Evolutionary conservation across 306 rosid species (phyloP).

Genomic region (Canavalia ensiformis): DNA sequence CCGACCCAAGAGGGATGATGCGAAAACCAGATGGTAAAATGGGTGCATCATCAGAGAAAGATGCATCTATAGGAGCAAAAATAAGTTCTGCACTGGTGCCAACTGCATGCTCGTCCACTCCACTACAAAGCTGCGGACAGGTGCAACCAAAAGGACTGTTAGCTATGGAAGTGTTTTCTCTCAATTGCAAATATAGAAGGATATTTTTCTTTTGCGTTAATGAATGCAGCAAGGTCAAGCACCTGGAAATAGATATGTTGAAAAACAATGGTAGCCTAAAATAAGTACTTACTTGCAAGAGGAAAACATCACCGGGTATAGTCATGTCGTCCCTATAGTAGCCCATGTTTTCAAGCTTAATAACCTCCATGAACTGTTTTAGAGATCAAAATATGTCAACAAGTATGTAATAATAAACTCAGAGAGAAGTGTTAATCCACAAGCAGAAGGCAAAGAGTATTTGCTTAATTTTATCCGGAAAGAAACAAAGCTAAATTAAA

Average conservation of each 20-base stretch:
- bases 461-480: background rate
- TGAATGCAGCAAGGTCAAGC: slow-evolving; percentile 22
- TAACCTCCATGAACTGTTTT: slow-evolving; percentile 94
- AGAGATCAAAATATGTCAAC: slow-evolving; percentile 36
- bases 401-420: background rate
- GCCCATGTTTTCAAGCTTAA: slow-evolving; percentile 93
- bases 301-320: slow-evolving; percentile 89
- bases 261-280: slow-evolving; percentile 1
- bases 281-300: slow-evolving; percentile 82
- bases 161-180: slow-evolving; percentile 10
- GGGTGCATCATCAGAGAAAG: slow-evolving; percentile 97
- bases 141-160: slow-evolving; percentile 45
- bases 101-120: slow-evolving; percentile 88
- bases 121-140: slow-evolving; percentile 80
- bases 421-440: slow-evolving; percentile 24
- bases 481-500: background rate
- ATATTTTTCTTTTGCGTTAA: background rate
- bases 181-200: background rate
- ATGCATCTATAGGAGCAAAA: slow-evolving; percentile 98
- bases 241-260: slow-evolving; percentile 20
- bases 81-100: slow-evolving; percentile 91
- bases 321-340: slow-evolving; percentile 93
- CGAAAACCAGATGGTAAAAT: slow-evolving; percentile 96
- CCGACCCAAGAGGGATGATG: slow-evolving; percentile 89
- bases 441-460: background rate